A percentile compares a stretch with the other conserved stretches of the same genome.
Evolutionary conservation across 768 basidiomycete genomes (phyloP).

Genomic region (Phlebiopsis flavidoalba): DNA sequence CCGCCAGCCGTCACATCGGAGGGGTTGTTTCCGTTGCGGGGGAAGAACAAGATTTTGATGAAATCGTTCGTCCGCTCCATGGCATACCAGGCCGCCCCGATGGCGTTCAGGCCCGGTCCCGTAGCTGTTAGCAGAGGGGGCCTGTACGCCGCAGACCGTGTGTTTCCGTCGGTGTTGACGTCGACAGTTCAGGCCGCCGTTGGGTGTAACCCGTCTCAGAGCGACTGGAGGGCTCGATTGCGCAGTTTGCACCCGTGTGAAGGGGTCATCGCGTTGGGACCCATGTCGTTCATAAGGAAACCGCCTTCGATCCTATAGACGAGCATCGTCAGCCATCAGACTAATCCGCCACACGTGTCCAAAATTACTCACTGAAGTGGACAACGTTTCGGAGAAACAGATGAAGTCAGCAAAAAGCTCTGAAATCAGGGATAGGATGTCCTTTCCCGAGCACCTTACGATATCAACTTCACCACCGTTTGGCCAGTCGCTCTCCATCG

Average conservation of each 20-base stretch:
- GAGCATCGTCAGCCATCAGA: neutral
- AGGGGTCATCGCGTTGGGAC: conserved; percentile 20
- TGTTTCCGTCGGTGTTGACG: conserved; percentile 40
- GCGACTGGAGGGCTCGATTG: conserved; percentile 18
- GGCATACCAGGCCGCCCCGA: conserved; percentile 63
- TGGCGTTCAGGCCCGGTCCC: conserved; percentile 52
- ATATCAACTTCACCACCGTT: conserved; percentile 38
- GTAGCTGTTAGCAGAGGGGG: conserved; percentile 37
- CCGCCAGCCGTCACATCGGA: conserved; percentile 39
- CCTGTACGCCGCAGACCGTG: conserved; percentile 49
- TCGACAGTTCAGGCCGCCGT: conserved; percentile 46
- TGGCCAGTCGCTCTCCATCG: conserved; percentile 44
- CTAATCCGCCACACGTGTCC: no score
- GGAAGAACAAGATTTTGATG: conserved; percentile 74
- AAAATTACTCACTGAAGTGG: neutral
- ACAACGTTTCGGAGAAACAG: neutral
- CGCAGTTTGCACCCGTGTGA: conserved; percentile 21
- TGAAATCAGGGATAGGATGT: neutral
- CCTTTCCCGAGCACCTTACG: conserved; percentile 13
- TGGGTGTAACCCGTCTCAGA: conserved; percentile 23
- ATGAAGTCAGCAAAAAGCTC: neutral
- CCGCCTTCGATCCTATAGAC: conserved; percentile 23
- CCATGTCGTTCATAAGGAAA: conserved; percentile 20
- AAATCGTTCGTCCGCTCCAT: conserved; percentile 51
- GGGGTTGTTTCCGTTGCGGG: conserved; percentile 41